Evolutionary conservation across 2,329 filamentous ascomycete species (phyloP), one percentile per base, ranked within the genome.

Genomic region (Cladosporium sp.): DNA sequence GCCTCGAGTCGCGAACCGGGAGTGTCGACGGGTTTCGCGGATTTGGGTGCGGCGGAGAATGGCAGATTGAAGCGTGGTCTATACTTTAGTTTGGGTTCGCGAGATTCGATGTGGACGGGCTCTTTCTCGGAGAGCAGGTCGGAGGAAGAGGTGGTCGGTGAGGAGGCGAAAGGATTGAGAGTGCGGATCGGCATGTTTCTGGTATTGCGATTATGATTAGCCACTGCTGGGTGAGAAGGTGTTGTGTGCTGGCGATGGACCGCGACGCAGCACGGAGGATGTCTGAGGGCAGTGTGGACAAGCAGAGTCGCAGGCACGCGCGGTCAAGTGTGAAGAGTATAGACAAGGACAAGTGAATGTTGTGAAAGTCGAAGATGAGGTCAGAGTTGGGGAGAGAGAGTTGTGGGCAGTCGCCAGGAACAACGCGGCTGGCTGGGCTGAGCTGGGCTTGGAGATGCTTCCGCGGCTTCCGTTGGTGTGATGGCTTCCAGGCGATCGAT

Each of bases 181-280:
- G 73, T 74, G 74, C 78, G 78, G 72, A 77, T 74, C 77, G 80
- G 79, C 80, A 84, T 83, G 70, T 76, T 74, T 74, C 62, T 64
- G 62, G 58, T 47, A 52, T 43, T 50, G 36, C 53, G 33, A 59
- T 59, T 58, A 59, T 49, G 50, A 61, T 65, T 63, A 65, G 61
- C 60, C 47, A 54, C 33, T 55, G 43, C 16, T 33, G 39, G 47
- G 15, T 43, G 16, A 18, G 32, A 38, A 32, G 29, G n/a, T 32
- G 25, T 43, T 35, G 30, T 35, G 30, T 32, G 47, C 38, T 41
- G 47, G 47, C 47, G 38, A 25, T 15, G 20, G 30, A 30, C 39
- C 38, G 38, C 33, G 30, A 18, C 18, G 47, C 19, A 25, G 38
- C 33, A 18, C n/a, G 9, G 27, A 39, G 27, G 15, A 30, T 40